Conservation (phyloP, 257 asterid species). For the Fraxinus cuspidata region DNA sequence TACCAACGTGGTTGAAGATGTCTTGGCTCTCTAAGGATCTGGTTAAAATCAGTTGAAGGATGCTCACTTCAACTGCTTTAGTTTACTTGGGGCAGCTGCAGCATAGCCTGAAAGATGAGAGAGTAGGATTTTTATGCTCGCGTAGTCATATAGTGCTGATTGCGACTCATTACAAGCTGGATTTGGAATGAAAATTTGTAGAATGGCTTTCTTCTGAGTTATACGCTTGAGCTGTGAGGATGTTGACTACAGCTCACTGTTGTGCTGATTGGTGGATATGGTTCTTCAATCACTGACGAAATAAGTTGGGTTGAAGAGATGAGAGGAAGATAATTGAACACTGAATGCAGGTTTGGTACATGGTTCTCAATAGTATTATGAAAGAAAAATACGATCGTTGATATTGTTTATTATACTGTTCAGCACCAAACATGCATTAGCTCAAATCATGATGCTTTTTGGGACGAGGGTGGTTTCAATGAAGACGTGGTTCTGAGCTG, state of each 20-base stretch:
- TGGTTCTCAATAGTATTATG: not conserved
- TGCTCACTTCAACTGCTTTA: not conserved
- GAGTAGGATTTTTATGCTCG: not conserved
- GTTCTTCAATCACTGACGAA: not conserved
- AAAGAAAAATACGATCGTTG: not conserved
- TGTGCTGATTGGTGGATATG: not conserved
- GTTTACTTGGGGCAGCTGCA: not conserved
- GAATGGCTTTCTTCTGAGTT: not conserved
- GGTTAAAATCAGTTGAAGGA: not conserved
- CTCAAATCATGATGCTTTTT: not conserved
- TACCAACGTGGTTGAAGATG: not conserved
- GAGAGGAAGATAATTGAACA: not conserved
- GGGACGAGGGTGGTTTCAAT: not conserved
- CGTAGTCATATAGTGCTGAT: not conserved
- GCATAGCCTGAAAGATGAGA: not conserved
- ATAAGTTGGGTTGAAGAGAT: constrained; percentile 10
- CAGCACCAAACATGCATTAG: not conserved
- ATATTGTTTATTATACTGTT: not conserved
- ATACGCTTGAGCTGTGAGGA: not conserved
- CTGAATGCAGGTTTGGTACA: not conserved
- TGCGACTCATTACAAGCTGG: not conserved
- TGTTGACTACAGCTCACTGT: not conserved
- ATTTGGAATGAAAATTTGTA: not conserved
- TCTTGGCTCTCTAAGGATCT: not conserved
- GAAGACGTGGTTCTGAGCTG: not conserved